A percentile compares a stretch with the other conserved stretches of the same genome.
phyloP scores from a whole-genome alignment of 805 yeast species.

The Spathaspora girioi region DNA sequence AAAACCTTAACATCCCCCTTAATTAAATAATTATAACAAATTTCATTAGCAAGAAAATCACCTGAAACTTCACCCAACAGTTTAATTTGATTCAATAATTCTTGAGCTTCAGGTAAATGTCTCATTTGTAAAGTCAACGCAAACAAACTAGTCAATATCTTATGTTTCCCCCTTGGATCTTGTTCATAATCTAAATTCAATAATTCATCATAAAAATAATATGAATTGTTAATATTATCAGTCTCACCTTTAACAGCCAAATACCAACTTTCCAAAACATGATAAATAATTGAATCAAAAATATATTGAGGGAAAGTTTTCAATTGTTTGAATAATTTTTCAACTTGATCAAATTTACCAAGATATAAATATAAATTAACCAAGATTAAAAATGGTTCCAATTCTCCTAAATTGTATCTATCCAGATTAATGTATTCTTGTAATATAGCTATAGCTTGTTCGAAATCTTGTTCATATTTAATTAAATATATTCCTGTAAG shows the following conservation, averaged over 20 bases:
- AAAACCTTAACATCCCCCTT: slow-evolving; percentile 45
- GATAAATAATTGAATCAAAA: slow-evolving; percentile 69
- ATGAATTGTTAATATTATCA: slow-evolving; percentile 38
- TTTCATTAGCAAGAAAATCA: slow-evolving; percentile 60
- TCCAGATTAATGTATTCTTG: slow-evolving; percentile 18
- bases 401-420: slow-evolving; percentile 20
- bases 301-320: slow-evolving; percentile 28
- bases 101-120: slow-evolving; percentile 79
- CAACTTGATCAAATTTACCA: slow-evolving; percentile 33
- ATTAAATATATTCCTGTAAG: slow-evolving; percentile 37
- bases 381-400: slow-evolving; percentile 40
- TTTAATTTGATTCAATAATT: slow-evolving; percentile 44
- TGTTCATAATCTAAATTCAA: slow-evolving; percentile 45
- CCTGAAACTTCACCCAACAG: slow-evolving; percentile 34
- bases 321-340: slow-evolving; percentile 28
- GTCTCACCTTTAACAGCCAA: slow-evolving; percentile 36
- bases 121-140: slow-evolving; percentile 75
- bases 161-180: slow-evolving; percentile 31
- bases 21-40: slow-evolving; percentile 54
- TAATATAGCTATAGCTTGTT: slow-evolving; percentile 33
- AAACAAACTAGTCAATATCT: slow-evolving; percentile 53
- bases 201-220: slow-evolving; percentile 78
- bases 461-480: slow-evolving; percentile 31
- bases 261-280: slow-evolving; percentile 74
- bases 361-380: slow-evolving; percentile 37